Evolutionary conservation across 805 yeast species (phyloP).

Genomic region (Candida khao-thaluensis): DNA sequence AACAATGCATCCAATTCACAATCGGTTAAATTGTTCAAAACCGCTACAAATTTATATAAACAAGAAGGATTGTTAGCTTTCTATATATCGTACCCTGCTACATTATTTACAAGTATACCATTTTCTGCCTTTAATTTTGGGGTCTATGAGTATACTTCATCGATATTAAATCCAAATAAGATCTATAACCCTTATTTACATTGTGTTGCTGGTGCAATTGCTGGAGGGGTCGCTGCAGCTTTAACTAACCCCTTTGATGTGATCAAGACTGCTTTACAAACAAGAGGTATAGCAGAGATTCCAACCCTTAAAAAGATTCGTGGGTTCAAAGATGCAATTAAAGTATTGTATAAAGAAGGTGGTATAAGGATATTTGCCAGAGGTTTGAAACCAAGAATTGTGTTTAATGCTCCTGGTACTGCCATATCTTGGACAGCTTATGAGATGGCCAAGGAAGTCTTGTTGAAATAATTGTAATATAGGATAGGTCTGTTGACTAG

Average conservation of each 20-base stretch:
- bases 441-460: constrained; percentile 88
- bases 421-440: constrained; percentile 98
- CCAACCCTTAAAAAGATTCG: constrained; percentile 52
- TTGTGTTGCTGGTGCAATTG: constrained; percentile 88
- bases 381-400: constrained; percentile 87
- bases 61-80: constrained; percentile 77
- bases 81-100: constrained; percentile 91
- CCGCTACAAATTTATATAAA: constrained; percentile 50
- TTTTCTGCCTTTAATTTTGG: constrained; percentile 94
- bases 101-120: constrained; percentile 87
- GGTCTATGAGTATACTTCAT: constrained; percentile 82
- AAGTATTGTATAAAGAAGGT: constrained; percentile 57
- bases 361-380: constrained; percentile 71
- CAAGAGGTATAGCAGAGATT: constrained; percentile 59
- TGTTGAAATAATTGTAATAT: constrained; percentile 29
- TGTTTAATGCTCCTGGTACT: constrained; percentile 91
- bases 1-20: constrained; percentile 12
- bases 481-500: neutral
- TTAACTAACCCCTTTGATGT: constrained; percentile 93
- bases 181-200: constrained; percentile 86
- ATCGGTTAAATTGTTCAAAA: constrained; percentile 30
- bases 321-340: constrained; percentile 71
- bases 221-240: constrained; percentile 96
- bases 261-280: constrained; percentile 86
- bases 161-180: constrained; percentile 72